Evolutionary conservation across 441 rosid species (phyloP).

Genomic region (Croton setiger): DNA sequence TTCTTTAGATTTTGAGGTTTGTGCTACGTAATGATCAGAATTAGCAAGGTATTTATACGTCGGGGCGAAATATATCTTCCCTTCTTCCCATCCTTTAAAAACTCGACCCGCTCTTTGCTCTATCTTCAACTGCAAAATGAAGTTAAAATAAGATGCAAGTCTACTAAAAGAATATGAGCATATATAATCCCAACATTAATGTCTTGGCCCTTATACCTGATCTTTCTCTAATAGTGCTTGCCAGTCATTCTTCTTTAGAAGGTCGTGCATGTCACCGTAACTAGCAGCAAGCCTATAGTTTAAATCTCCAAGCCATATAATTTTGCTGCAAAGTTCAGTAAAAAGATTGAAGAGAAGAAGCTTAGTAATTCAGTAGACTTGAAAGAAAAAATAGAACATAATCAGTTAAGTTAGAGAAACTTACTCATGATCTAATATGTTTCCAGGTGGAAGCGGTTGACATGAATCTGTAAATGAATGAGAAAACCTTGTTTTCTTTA

Average conservation of each 20-base stretch:
- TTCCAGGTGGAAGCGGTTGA: conserved; percentile 37
- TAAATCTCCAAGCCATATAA: conserved; percentile 95
- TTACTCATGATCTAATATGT: conserved; percentile 82
- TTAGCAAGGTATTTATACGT: conserved; percentile 73
- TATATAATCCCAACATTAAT: too few relatives aligned
- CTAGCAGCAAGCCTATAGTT: conserved; percentile 73
- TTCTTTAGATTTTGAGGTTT: conserved; percentile 51
- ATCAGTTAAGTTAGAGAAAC: conserved; percentile 9
- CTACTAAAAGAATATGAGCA: not conserved
- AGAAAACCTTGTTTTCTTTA: conserved; percentile 74
- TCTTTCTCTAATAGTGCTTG: conserved; percentile 75
- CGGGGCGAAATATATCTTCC: conserved; percentile 75
- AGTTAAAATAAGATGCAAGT: not conserved
- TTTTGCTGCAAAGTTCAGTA: conserved; percentile 44
- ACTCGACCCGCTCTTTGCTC: conserved; percentile 79
- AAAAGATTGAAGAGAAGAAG: not conserved
- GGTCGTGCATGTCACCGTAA: conserved; percentile 39
- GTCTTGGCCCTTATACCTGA: conserved; percentile 40
- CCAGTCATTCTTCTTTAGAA: conserved; percentile 66
- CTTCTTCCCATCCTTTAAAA: conserved; percentile 93
- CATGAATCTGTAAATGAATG: conserved; percentile 34
- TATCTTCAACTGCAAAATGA: conserved; percentile 48
- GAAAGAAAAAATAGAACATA: not conserved
- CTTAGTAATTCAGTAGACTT: not conserved
- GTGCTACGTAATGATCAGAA: conserved; percentile 69